Conservation (phyloP, 176 grass and related monocot genomes). For the Bolboschoenus planiculmis region DNA sequence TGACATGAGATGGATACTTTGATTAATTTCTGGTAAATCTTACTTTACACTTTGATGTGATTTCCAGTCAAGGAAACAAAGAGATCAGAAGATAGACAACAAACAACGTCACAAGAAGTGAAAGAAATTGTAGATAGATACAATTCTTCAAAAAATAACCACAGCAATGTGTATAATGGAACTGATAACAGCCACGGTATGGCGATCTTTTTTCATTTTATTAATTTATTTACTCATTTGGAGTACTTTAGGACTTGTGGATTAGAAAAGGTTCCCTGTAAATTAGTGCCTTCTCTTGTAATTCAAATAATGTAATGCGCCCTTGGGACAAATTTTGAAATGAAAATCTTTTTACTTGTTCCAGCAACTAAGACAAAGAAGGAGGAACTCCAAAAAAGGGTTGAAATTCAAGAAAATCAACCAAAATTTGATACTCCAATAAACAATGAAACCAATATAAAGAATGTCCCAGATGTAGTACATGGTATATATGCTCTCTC, state of each 20-base stretch:
- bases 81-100: conserved; percentile 8
- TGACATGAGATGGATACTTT: not conserved
- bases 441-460: not conserved
- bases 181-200: not conserved
- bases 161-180: not conserved
- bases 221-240: too few relatives aligned
- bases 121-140: not conserved
- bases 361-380: not conserved
- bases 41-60: not conserved
- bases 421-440: not conserved
- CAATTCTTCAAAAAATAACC: not conserved
- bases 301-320: too few relatives aligned
- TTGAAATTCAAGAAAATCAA: not conserved
- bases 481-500: not conserved
- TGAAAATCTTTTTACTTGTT: not conserved
- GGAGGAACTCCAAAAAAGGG: not conserved
- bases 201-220: not conserved
- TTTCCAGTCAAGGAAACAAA: conserved; percentile 8
- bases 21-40: not conserved
- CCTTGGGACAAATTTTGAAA: not conserved
- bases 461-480: not conserved
- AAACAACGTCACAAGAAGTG: conserved; percentile 8
- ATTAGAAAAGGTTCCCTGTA: not conserved
- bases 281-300: not conserved
- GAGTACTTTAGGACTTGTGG: too few relatives aligned